Percentiles rank a stretch among this genome's conserved stretches.
phyloP scores from a whole-genome alignment of 371 early-diverging fungal genomes.

The Conidiobolus incongruus region DNA sequence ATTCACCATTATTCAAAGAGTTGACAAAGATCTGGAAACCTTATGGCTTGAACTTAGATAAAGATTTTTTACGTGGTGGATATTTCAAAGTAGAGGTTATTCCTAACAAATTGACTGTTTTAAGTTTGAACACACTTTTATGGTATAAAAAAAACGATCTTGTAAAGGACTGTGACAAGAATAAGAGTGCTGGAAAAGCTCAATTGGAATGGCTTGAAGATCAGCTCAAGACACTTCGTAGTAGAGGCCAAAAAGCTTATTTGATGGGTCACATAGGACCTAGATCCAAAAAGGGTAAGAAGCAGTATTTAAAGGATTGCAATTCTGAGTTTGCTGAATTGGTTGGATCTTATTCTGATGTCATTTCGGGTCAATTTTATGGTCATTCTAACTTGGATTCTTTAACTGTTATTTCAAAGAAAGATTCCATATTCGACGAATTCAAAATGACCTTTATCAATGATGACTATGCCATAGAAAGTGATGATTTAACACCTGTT shows the following conservation, averaged over 20 bases:
- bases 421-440: background rate
- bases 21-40: background rate
- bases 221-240: background rate
- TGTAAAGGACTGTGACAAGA: constrained; percentile 11
- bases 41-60: background rate
- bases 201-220: constrained; percentile 10
- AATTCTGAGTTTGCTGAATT: constrained; percentile 13
- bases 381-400: constrained; percentile 11
- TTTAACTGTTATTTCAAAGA: constrained; percentile 4
- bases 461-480: constrained; percentile 3
- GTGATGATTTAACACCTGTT: background rate
- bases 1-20: background rate
- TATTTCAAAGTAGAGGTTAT: constrained; percentile 6
- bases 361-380: constrained; percentile 21
- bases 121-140: constrained; percentile 9
- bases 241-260: constrained; percentile 8
- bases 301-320: constrained; percentile 11
- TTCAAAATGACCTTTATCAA: constrained; percentile 6
- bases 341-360: constrained; percentile 14
- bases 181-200: constrained; percentile 4
- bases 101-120: constrained; percentile 6
- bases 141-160: constrained; percentile 9
- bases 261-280: constrained; percentile 27
- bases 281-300: constrained; percentile 9
- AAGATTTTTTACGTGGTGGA: background rate